A percentile compares a stretch with the other conserved stretches of the same genome.
Conservation (phyloP, 768 basidiomycete species). For the Crepidotus variabilis region DNA sequence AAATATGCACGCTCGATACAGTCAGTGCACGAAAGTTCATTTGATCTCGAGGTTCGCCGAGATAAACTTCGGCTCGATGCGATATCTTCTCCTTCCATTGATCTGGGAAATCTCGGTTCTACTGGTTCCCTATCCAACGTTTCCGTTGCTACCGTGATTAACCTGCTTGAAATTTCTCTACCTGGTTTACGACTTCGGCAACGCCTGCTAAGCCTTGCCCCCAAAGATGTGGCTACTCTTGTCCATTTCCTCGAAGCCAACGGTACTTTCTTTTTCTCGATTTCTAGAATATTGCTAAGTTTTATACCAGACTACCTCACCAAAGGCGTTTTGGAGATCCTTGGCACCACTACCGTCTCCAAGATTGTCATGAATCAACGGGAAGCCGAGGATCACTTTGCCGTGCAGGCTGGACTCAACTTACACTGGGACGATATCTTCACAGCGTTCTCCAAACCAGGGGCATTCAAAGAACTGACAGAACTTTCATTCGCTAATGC, state of each 20-base stretch:
- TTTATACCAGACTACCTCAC: slow-evolving; percentile 41
- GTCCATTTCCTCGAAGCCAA: slow-evolving; percentile 34
- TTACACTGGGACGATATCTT: neutral
- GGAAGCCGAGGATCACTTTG: neutral
- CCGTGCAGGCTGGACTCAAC: neutral
- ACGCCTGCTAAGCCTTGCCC: slow-evolving; percentile 27
- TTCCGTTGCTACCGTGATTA: slow-evolving; percentile 30
- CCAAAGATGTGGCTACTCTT: slow-evolving; percentile 38
- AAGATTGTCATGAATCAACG: slow-evolving; percentile 35
- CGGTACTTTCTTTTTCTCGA: slow-evolving; percentile 20
- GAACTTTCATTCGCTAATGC: slow-evolving; percentile 49
- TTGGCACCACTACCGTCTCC: slow-evolving; percentile 43
- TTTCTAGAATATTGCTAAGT: neutral
- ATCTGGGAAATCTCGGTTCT: neutral
- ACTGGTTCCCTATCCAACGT: neutral
- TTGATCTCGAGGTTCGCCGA: slow-evolving; percentile 36
- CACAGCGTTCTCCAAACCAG: slow-evolving; percentile 48
- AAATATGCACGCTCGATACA: slow-evolving; percentile 41
- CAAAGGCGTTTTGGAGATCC: slow-evolving; percentile 35
- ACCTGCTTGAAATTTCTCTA: slow-evolving; percentile 36
- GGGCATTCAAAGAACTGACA: slow-evolving; percentile 46
- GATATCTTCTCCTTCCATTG: slow-evolving; percentile 11
- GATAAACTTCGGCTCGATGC: slow-evolving; percentile 27
- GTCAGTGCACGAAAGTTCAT: slow-evolving; percentile 40
- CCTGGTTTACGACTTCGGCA: slow-evolving; percentile 47